These are phyloP conservation scores for Phialocephala sp. DNA, from an alignment of 2,329 filamentous ascomycete genomes.

Conservation along the genomic window DNA sequence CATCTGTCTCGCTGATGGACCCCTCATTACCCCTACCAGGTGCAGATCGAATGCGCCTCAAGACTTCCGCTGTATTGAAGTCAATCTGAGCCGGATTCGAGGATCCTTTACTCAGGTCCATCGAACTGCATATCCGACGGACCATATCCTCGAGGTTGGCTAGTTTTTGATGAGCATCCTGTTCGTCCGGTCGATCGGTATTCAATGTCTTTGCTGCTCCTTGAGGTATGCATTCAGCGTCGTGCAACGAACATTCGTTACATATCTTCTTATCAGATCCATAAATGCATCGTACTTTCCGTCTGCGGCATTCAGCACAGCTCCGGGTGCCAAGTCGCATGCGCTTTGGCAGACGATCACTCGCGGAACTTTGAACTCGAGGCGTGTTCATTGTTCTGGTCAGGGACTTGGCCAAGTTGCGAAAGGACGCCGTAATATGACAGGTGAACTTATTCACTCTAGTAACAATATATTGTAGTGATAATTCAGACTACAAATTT, in stretches of 20 bases:
- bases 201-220: constrained; percentile 23
- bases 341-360: constrained; percentile 34
- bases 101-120: constrained; percentile 20
- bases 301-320: constrained; percentile 51
- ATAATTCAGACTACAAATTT: no score
- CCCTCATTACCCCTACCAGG: background rate
- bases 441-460: no score
- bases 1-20: background rate
- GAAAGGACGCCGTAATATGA: background rate
- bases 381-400: constrained; percentile 19
- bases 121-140: constrained; percentile 22
- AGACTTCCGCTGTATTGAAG: constrained; percentile 20
- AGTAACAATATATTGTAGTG: no score
- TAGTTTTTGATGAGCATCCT: constrained; percentile 27
- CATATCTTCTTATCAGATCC: constrained; percentile 47
- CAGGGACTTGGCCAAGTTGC: background rate
- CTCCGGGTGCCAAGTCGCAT: constrained; percentile 45
- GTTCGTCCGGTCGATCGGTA: constrained; percentile 1
- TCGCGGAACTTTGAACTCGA: background rate
- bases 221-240: constrained; percentile 52
- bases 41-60: constrained; percentile 1
- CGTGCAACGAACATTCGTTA: constrained; percentile 52
- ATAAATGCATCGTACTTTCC: constrained; percentile 56
- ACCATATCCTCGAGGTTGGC: constrained; percentile 40
- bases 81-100: background rate